Evolutionary conservation across 257 asterid species (phyloP).

Genomic region (Capsicum rhomboideum): DNA sequence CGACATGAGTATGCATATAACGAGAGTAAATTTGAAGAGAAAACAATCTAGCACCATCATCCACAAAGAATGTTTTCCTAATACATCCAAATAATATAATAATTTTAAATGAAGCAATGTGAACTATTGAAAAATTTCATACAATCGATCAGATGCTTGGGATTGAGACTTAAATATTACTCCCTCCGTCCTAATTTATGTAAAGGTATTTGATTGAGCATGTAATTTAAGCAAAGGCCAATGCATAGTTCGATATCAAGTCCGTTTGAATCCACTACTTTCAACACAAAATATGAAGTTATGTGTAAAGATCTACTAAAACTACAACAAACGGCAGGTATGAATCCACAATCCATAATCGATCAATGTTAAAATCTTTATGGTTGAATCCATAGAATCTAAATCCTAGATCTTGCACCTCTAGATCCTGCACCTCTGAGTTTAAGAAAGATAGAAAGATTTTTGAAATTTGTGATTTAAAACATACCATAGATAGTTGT

Average conservation of each 20-base stretch:
- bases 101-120: neutral
- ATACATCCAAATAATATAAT: neutral
- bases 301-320: neutral
- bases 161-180: neutral
- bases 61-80: neutral
- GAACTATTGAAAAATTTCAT: neutral
- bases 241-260: neutral
- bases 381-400: neutral
- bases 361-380: neutral
- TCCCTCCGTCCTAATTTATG: neutral
- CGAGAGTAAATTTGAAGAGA: too few relatives aligned
- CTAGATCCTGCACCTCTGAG: neutral
- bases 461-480: neutral
- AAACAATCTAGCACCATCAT: neutral
- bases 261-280: neutral
- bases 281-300: neutral
- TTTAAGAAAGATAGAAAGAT: neutral
- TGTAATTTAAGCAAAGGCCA: neutral
- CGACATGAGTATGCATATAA: neutral
- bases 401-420: neutral
- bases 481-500: too few relatives aligned
- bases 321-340: neutral
- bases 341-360: neutral
- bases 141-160: neutral
- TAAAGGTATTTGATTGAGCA: neutral